Percentiles rank a stretch among this genome's conserved stretches.
phyloP scores from a whole-genome alignment of 331 rosid species.

The Quercus phellos region DNA sequence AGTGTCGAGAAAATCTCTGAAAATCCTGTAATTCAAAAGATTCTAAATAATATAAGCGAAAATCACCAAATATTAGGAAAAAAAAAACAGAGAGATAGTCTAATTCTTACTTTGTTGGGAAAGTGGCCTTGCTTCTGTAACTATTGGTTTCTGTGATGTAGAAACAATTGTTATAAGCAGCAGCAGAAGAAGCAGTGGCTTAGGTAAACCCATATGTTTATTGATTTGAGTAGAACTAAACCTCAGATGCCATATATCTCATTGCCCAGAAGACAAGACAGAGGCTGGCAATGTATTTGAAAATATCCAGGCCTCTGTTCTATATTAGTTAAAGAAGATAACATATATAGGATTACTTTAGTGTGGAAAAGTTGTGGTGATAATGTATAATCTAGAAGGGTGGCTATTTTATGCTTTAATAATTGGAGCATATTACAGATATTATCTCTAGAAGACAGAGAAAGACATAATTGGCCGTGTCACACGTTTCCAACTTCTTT shows the following conservation, averaged over 20 bases:
- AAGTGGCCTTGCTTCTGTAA: constrained; percentile 47
- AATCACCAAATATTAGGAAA: background rate
- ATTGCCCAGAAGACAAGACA: background rate
- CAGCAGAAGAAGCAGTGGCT: constrained; percentile 23
- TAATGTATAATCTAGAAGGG: constrained; percentile 24
- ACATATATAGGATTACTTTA: constrained; percentile 6
- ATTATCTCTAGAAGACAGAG: constrained; percentile 1
- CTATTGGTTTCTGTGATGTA: constrained; percentile 24
- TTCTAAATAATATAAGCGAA: background rate
- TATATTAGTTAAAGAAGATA: background rate
- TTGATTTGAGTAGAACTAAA: background rate
- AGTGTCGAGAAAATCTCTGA: constrained; percentile 27
- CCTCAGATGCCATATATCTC: background rate
- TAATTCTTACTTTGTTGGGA: constrained; percentile 44
- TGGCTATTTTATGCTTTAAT: background rate
- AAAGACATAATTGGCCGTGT: background rate
- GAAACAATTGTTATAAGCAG: constrained; percentile 28
- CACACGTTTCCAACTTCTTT: constrained; percentile 40
- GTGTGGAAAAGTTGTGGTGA: background rate
- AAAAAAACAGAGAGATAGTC: background rate
- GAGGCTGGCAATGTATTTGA: constrained; percentile 2
- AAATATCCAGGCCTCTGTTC: background rate
- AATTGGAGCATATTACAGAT: background rate
- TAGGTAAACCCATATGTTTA: constrained; percentile 24
- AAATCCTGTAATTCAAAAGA: constrained; percentile 16